Conservation (phyloP, 2,329 filamentous ascomycete species). For the Aspergillus viridinutans region DNA sequence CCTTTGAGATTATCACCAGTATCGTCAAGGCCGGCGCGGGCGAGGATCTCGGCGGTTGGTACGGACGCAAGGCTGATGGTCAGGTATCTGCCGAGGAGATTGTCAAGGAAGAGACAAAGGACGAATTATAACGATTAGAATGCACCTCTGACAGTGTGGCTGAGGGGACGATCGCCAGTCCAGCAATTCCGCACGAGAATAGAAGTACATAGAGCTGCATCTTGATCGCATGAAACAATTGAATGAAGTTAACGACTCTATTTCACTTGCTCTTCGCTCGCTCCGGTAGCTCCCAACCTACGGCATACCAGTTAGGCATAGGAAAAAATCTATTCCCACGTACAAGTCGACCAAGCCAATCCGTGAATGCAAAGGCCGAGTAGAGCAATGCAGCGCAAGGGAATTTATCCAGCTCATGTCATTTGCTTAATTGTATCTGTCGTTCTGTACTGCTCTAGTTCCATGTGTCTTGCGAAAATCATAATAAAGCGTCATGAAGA, state of each 20-base stretch:
- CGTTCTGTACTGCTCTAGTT: constrained; percentile 1
- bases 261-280: no score
- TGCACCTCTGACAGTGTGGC: background rate
- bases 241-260: background rate
- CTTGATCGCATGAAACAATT: background rate
- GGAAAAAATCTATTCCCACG: background rate
- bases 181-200: background rate
- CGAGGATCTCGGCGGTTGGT: constrained; percentile 39
- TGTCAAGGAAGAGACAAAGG: constrained; percentile 20
- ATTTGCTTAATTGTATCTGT: constrained; percentile 4
- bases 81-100: constrained; percentile 19
- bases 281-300: no score
- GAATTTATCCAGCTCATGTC: background rate
- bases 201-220: background rate
- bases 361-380: background rate
- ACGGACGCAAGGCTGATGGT: constrained; percentile 24
- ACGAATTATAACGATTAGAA: constrained; percentile 24
- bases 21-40: constrained; percentile 44
- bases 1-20: constrained; percentile 75
- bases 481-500: background rate
- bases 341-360: background rate
- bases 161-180: background rate
- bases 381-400: background rate
- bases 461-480: background rate
- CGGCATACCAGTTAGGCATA: background rate